phyloP scores from a whole-genome alignment of 441 rosid species.

The Corymbia calophylla region DNA sequence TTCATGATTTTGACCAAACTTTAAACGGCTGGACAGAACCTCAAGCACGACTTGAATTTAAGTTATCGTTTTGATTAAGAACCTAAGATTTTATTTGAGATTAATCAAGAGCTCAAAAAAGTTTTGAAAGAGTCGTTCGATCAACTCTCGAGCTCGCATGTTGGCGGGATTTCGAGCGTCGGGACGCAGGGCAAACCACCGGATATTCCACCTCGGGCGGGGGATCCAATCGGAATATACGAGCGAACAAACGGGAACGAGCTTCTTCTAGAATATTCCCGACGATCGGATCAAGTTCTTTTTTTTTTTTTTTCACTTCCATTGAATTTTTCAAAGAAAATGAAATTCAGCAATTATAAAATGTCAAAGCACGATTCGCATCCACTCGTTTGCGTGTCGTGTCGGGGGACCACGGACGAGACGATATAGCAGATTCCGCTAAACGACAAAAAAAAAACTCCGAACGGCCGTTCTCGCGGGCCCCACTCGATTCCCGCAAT shows the following conservation, averaged over 20 bases:
- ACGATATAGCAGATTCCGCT: too few relatives aligned
- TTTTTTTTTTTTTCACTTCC: not conserved
- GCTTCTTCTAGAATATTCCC: not conserved
- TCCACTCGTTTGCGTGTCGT: too few relatives aligned
- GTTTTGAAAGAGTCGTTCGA: not conserved
- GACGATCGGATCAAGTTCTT: not conserved
- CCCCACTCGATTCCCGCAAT: not conserved
- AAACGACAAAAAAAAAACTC: too few relatives aligned
- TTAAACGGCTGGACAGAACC: not conserved
- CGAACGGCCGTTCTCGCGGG: not conserved
- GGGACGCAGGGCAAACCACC: too few relatives aligned
- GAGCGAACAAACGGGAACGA: not conserved
- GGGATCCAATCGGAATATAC: too few relatives aligned
- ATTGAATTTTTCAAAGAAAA: not conserved
- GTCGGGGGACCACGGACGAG: too few relatives aligned
- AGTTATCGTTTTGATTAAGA: not conserved
- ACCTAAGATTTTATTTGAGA: not conserved
- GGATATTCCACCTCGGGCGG: too few relatives aligned
- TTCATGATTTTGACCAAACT: not conserved
- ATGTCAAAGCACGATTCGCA: not conserved
- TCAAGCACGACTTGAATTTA: not conserved
- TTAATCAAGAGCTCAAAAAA: not conserved
- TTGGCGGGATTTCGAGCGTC: not conserved
- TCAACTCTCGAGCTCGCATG: rapidly evolving
- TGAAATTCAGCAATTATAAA: not conserved